These are phyloP conservation scores for Trichoderma guizhouense DNA, from an alignment of 2,329 filamentous ascomycete genomes.

Conservation along the genomic window DNA sequence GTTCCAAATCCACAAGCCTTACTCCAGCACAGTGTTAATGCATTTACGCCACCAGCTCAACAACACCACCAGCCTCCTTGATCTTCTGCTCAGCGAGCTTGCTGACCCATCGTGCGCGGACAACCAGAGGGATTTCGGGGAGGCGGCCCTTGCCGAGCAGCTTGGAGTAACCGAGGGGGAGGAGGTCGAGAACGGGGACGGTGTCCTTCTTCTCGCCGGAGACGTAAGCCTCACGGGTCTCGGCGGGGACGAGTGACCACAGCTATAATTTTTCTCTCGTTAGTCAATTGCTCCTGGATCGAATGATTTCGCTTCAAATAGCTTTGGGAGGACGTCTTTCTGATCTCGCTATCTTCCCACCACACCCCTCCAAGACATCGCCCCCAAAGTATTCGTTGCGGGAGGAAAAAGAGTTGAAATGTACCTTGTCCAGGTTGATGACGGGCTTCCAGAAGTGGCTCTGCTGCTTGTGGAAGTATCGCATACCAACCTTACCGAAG, in stretches of 20 bases:
- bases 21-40: conserved; percentile 27
- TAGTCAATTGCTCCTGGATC: conserved; percentile 24
- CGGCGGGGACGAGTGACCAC: conserved; percentile 88
- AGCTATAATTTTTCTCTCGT: conserved; percentile 55
- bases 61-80: conserved; percentile 91
- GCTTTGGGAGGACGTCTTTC: neutral
- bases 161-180: conserved; percentile 96
- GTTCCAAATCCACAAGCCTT: conserved; percentile 33
- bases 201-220: conserved; percentile 77
- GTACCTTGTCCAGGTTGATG: conserved; percentile 97
- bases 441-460: conserved; percentile 98
- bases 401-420: conserved; percentile 20
- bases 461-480: conserved; percentile 93
- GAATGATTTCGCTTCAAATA: neutral
- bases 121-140: conserved; percentile 88
- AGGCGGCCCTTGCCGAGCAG: conserved; percentile 97
- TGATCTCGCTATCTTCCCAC: neutral
- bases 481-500: conserved; percentile 96
- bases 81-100: conserved; percentile 98
- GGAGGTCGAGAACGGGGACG: conserved; percentile 95
- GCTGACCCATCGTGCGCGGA: conserved; percentile 92
- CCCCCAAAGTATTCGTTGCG: conserved; percentile 8
- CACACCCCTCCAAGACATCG: neutral
- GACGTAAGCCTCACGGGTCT: conserved; percentile 92
- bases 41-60: conserved; percentile 84